Conservation (phyloP, 768 basidiomycete genomes). For the Cubamyces sp. region DNA sequence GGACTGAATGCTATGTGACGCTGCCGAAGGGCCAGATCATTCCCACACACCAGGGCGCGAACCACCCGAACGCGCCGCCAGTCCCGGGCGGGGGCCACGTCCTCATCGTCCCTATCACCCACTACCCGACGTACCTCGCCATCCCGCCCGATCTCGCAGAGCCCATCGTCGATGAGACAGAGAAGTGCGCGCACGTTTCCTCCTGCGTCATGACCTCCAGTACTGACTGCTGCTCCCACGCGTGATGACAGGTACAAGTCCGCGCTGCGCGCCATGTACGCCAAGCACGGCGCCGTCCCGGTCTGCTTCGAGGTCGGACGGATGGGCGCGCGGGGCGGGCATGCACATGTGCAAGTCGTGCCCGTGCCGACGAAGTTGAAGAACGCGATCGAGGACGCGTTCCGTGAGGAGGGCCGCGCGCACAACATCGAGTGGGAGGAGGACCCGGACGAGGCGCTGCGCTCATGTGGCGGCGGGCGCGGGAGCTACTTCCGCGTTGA, state of each 20-base stretch:
- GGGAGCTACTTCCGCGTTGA: conserved; percentile 92
- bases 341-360: conserved; percentile 90
- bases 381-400: conserved; percentile 69
- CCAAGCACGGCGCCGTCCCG: conserved; percentile 64
- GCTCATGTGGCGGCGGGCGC: conserved; percentile 50
- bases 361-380: conserved; percentile 72
- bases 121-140: conserved; percentile 85
- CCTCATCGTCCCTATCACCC: conserved; percentile 90
- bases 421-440: conserved; percentile 76
- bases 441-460: conserved; percentile 66
- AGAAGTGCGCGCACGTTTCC: conserved; percentile 50
- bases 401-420: conserved; percentile 68
- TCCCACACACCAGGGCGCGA: conserved; percentile 66
- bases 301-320: conserved; percentile 91
- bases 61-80: conserved; percentile 40
- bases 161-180: conserved; percentile 81
- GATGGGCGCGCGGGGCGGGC: conserved; percentile 83
- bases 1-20: conserved; percentile 90
- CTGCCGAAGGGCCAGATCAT: conserved; percentile 96
- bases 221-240: neutral
- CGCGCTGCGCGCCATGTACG: conserved; percentile 73
- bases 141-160: conserved; percentile 78
- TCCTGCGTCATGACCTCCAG: neutral
- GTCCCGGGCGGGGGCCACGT: conserved; percentile 98
- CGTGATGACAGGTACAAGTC: conserved; percentile 66